Conservation (phyloP, 345 rosid genomes). For the Hypericum androsaemum region DNA sequence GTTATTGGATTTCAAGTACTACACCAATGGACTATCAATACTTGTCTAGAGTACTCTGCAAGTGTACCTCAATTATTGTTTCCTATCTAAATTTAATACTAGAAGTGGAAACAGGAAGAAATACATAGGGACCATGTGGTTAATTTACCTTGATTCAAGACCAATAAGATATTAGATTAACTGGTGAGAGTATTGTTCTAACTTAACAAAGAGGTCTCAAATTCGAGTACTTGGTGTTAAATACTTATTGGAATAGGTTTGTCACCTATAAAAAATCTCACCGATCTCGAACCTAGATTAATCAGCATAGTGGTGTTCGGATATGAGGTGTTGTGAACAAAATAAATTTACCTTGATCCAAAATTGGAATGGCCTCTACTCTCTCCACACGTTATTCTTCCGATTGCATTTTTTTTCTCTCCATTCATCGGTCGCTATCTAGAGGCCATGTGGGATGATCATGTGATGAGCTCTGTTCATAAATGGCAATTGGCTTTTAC, state of each 20-base stretch:
- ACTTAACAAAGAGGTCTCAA: no score
- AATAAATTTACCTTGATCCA: no score
- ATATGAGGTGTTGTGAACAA: no score
- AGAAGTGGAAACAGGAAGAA: constrained; percentile 2
- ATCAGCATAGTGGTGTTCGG: no score
- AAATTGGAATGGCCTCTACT: no score
- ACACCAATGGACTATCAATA: constrained; percentile 3
- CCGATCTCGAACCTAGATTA: no score
- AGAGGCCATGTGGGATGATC: constrained; percentile 18
- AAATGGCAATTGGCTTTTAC: constrained; percentile 14
- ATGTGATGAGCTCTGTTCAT: constrained; percentile 11
- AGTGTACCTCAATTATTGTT: constrained; percentile 13
- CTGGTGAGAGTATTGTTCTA: no score
- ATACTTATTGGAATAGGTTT: no score
- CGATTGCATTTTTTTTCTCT: not conserved
- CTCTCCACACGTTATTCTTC: not conserved
- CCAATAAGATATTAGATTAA: no score
- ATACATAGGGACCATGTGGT: constrained; percentile 9
- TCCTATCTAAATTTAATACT: constrained; percentile 5
- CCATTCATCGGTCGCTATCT: constrained; percentile 14
- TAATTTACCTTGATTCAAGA: not conserved
- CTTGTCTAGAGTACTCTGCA: constrained; percentile 13
- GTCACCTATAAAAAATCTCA: no score
- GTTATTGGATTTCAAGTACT: not conserved
- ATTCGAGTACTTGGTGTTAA: no score